Conservation (phyloP, 257 asterid species). For the Solanum bulbocastanum region DNA sequence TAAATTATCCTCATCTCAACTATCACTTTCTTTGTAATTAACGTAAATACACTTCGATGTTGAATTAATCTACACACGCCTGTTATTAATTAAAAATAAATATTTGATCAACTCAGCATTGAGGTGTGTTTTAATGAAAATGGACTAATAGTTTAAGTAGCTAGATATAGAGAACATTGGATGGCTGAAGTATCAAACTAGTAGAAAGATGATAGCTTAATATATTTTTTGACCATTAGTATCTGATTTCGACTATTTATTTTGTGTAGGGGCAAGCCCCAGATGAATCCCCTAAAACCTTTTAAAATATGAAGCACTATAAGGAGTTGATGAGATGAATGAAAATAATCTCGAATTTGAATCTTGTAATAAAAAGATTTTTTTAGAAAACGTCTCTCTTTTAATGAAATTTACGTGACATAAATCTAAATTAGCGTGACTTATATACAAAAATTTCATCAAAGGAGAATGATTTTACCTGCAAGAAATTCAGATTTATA, state of each 20-base stretch:
- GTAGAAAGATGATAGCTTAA: no score
- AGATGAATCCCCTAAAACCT: no score
- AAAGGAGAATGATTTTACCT: background rate
- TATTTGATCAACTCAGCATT: background rate
- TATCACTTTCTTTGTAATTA: background rate
- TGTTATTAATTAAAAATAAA: background rate
- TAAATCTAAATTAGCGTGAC: background rate
- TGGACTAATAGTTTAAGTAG: no score
- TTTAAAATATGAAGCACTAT: background rate
- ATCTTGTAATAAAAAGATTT: background rate
- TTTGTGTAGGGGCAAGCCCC: no score
- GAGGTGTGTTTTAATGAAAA: background rate
- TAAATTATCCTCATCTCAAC: background rate
- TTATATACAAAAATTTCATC: background rate
- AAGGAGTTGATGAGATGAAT: background rate
- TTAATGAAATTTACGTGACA: background rate
- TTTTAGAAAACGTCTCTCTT: background rate
- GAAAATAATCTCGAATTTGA: background rate
- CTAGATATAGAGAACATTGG: background rate
- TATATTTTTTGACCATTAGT: background rate
- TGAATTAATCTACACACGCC: rapidly evolving
- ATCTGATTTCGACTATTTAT: background rate
- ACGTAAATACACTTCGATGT: background rate
- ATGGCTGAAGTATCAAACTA: no score
- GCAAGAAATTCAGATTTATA: background rate